Percentiles rank a stretch among this genome's conserved stretches.
Conservation (phyloP, 257 asterid species). For the Fraxinus americana region DNA sequence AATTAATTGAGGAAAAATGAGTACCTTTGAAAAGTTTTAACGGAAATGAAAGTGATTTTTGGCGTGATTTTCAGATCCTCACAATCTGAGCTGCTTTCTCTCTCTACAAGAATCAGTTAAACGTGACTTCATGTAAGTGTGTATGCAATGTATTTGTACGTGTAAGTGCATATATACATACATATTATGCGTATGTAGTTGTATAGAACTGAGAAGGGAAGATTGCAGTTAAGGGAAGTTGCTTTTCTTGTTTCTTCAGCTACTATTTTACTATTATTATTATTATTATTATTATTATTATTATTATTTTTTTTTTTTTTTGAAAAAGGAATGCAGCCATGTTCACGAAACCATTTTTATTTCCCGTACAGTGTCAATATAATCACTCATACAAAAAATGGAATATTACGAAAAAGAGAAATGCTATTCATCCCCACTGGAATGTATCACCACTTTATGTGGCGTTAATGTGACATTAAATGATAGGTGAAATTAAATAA, state of each 20-base stretch:
- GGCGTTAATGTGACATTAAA: no score
- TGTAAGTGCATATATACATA: constrained; percentile 1
- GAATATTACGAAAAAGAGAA: no score
- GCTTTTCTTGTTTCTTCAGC: background rate
- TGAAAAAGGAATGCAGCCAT: no score
- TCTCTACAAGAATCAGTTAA: constrained; percentile 17
- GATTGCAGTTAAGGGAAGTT: background rate
- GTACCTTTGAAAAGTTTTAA: constrained; percentile 24
- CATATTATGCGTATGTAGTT: background rate
- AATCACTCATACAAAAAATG: no score
- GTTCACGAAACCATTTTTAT: no score
- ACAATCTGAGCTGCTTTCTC: background rate
- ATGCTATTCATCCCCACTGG: no score
- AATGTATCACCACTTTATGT: no score
- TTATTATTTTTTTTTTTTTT: no score
- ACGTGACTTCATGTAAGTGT: constrained; percentile 40
- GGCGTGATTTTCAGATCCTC: constrained; percentile 42
- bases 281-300: no score
- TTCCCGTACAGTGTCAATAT: no score
- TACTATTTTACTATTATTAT: background rate
- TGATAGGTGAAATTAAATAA: no score
- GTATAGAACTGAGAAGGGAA: background rate
- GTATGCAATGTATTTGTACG: constrained; percentile 20
- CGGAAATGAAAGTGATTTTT: constrained; percentile 24
- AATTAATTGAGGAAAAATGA: constrained; percentile 4